A percentile compares a stretch with the other conserved stretches of the same genome.
phyloP scores from a whole-genome alignment of 2,329 filamentous ascomycete genomes.

The Orbilia javanica region DNA sequence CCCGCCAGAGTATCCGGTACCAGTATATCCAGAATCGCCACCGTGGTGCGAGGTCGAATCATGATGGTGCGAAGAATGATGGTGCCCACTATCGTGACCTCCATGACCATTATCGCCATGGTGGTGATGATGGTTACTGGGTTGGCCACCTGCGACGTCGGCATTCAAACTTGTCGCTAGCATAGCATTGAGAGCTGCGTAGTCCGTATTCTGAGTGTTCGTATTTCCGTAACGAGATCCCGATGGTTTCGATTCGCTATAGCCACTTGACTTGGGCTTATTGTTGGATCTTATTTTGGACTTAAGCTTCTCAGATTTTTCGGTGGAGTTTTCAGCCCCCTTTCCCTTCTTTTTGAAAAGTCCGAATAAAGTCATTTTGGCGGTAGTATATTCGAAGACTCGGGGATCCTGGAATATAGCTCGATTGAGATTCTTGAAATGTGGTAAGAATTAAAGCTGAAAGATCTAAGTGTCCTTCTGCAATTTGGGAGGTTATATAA shows the following conservation, averaged over 20 bases:
- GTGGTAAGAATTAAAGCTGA: neutral
- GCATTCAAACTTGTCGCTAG: constrained; percentile 23
- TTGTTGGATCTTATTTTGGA: neutral
- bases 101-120: neutral
- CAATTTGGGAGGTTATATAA: neutral
- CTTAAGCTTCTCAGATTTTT: neutral
- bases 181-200: constrained; percentile 21
- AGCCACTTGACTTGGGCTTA: neutral
- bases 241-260: neutral
- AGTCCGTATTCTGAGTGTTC: neutral
- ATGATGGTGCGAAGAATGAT: constrained; percentile 9
- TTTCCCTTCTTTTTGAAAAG: constrained; percentile 8
- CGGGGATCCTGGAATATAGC: neutral
- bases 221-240: neutral
- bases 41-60: neutral
- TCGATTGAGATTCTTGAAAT: neutral
- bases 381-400: neutral
- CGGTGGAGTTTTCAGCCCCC: neutral
- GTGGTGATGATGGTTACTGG: constrained; percentile 1
- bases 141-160: no score
- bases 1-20: constrained; percentile 16
- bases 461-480: neutral
- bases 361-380: constrained; percentile 6
- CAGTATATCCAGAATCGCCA: neutral
- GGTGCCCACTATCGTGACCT: neutral